A percentile compares a stretch with the other conserved stretches of the same genome.
phyloP scores from a whole-genome alignment of 306 rosid genomes.

The Canavalia gladiata region DNA sequence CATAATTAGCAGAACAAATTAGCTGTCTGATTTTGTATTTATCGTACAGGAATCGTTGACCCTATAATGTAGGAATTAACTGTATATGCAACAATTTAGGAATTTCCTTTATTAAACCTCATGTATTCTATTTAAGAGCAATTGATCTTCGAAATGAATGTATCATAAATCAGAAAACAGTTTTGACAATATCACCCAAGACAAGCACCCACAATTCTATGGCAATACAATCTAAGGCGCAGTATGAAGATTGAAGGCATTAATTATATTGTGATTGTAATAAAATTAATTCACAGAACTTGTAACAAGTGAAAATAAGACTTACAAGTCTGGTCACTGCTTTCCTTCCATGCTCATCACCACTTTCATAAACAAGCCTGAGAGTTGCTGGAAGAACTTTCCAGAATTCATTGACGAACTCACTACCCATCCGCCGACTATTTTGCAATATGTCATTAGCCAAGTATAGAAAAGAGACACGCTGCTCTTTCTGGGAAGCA shows the following conservation, averaged over 20 bases:
- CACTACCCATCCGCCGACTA: slow-evolving; percentile 85
- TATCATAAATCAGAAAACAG: too few species aligned
- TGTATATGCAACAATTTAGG: too few species aligned
- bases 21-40: too few species aligned
- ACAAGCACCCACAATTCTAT: neutral
- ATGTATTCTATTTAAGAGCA: too few species aligned
- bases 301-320: slow-evolving; percentile 18
- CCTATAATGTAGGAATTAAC: too few species aligned
- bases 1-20: too few species aligned
- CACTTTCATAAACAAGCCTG: slow-evolving; percentile 63
- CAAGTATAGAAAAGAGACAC: slow-evolving; percentile 76
- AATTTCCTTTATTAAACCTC: too few species aligned
- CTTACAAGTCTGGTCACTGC: slow-evolving; percentile 76
- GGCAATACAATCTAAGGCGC: neutral
- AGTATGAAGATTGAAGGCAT: neutral
- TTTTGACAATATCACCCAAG: neutral
- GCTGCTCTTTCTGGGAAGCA: slow-evolving; percentile 75
- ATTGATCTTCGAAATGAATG: too few species aligned
- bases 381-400: slow-evolving; percentile 81
- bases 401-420: slow-evolving; percentile 89
- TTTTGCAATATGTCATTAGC: slow-evolving; percentile 87
- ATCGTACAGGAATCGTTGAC: too few species aligned
- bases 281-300: neutral
- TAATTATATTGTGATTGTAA: neutral
- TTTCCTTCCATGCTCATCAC: slow-evolving; percentile 69